Evolutionary conservation across 2,329 filamentous ascomycete genomes (phyloP).

Genomic region (Stromatinia cepivora): DNA sequence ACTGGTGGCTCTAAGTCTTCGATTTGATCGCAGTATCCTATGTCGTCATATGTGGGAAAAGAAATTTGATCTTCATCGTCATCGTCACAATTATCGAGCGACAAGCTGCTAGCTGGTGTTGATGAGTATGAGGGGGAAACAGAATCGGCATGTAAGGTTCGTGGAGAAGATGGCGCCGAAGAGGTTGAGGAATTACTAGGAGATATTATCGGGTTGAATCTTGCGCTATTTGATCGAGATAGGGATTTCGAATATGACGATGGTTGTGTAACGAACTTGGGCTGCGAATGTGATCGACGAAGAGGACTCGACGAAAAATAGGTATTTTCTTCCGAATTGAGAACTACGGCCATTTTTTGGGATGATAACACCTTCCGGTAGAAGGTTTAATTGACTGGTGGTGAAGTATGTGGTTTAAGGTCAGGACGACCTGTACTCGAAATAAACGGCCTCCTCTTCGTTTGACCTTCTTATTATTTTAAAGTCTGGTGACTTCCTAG

Average conservation of each 20-base stretch:
- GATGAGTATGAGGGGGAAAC: conserved; percentile 58
- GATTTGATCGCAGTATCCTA: conserved; percentile 31
- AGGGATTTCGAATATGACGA: conserved; percentile 50
- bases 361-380: neutral
- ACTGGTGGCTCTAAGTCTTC: conserved; percentile 51
- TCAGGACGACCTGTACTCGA: conserved; percentile 13
- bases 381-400: conserved; percentile 9
- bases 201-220: conserved; percentile 35
- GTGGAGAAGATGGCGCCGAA: conserved; percentile 58
- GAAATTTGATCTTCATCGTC: conserved; percentile 42
- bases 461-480: conserved; percentile 5
- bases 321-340: conserved; percentile 53
- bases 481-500: neutral
- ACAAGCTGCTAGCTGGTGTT: conserved; percentile 63
- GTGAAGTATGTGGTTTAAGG: conserved; percentile 17
- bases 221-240: conserved; percentile 45
- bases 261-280: conserved; percentile 54
- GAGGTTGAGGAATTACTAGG: conserved; percentile 44
- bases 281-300: conserved; percentile 61
- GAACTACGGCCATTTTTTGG: conserved; percentile 40
- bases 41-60: conserved; percentile 44
- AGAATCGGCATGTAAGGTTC: conserved; percentile 52
- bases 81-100: conserved; percentile 68
- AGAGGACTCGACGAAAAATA: conserved; percentile 57
- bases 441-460: conserved; percentile 10